These are phyloP conservation scores for Dryadomyces quercivorus DNA, from an alignment of 2,329 filamentous ascomycete species.

Conservation along the genomic window DNA sequence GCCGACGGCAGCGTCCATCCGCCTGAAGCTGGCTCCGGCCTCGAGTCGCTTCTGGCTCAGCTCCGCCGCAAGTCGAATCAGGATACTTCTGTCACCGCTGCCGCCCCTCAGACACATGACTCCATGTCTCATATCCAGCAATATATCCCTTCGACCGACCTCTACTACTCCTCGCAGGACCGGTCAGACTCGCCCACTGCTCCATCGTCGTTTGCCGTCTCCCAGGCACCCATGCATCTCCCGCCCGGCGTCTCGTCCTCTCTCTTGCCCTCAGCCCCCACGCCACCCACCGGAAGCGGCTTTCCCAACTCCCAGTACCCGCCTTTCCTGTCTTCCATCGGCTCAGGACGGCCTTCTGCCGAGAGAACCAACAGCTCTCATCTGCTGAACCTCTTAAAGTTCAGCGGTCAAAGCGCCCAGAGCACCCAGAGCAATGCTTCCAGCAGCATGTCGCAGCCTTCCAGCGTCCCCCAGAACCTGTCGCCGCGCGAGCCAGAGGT, in stretches of 20 bases:
- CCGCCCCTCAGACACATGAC: conserved; percentile 15
- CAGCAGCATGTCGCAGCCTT: not conserved
- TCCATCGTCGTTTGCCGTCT: conserved; percentile 7
- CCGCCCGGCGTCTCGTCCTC: conserved; percentile 7
- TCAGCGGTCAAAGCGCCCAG: conserved; percentile 23
- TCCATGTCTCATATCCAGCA: conserved; percentile 16
- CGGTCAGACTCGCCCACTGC: conserved; percentile 17
- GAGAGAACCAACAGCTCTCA: conserved; percentile 15
- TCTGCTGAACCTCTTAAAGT: conserved; percentile 50
- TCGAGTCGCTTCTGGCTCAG: conserved; percentile 30
- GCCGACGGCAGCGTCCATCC: conserved; percentile 4
- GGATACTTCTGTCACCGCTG: conserved; percentile 12
- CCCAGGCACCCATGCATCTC: conserved; percentile 11
- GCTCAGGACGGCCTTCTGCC: conserved; percentile 26
- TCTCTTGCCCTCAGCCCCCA: conserved; percentile 30
- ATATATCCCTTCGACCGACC: conserved; percentile 13
- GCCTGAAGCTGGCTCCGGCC: conserved; percentile 20
- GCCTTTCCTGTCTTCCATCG: conserved; percentile 33
- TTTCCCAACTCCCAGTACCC: conserved; percentile 28
- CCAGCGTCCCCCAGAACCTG: not conserved
- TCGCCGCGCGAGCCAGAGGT: conserved; percentile 17
- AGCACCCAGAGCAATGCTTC: not conserved
- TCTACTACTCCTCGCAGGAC: conserved; percentile 16
- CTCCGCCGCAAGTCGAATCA: conserved; percentile 22
- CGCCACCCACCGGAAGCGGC: conserved; percentile 26